A percentile compares a stretch with the other conserved stretches of the same genome.
phyloP scores from a whole-genome alignment of 2,329 filamentous ascomycete species.

The Sclerotiophoma versabilis region DNA sequence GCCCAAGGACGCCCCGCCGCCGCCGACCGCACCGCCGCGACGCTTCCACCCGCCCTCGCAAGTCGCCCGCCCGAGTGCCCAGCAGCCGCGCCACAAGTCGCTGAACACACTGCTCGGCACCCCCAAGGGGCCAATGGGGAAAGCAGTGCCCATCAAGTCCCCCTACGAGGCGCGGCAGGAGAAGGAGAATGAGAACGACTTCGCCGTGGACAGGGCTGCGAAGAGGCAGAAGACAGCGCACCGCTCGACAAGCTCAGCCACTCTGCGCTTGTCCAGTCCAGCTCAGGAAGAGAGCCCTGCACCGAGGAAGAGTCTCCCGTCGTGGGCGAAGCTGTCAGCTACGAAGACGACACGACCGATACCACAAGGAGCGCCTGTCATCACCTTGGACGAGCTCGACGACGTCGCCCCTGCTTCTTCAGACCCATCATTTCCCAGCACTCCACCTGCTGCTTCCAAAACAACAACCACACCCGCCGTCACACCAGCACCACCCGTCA shows the following conservation, averaged over 20 bases:
- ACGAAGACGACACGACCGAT: slow-evolving; percentile 27
- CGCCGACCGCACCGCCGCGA: slow-evolving; percentile 22
- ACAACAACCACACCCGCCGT: neutral
- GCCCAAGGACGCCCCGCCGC: slow-evolving; percentile 51
- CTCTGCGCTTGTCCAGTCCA: slow-evolving; percentile 24
- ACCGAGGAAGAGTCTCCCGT: slow-evolving; percentile 25
- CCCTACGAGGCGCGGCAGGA: slow-evolving; percentile 66
- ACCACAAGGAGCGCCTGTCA: slow-evolving; percentile 39
- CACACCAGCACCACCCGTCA: slow-evolving; percentile 9
- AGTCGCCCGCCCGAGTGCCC: slow-evolving; percentile 20
- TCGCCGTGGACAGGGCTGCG: slow-evolving; percentile 42
- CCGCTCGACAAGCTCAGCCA: slow-evolving; percentile 8
- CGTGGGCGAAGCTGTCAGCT: slow-evolving; percentile 35
- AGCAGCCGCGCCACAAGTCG: slow-evolving; percentile 63
- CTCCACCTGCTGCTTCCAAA: slow-evolving; percentile 19
- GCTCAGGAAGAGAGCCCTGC: slow-evolving; percentile 15
- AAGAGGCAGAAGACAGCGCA: slow-evolving; percentile 50
- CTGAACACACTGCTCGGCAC: slow-evolving; percentile 71
- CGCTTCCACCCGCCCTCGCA: slow-evolving; percentile 30
- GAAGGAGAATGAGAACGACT: slow-evolving; percentile 38
- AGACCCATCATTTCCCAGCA: slow-evolving; percentile 34
- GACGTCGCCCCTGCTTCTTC: slow-evolving; percentile 25
- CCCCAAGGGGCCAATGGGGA: slow-evolving; percentile 68
- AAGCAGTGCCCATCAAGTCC: slow-evolving; percentile 66
- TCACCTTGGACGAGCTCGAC: slow-evolving; percentile 46